phyloP scores from a whole-genome alignment of 1,284 basidiomycete species.

The Ganoderma meredithae region DNA sequence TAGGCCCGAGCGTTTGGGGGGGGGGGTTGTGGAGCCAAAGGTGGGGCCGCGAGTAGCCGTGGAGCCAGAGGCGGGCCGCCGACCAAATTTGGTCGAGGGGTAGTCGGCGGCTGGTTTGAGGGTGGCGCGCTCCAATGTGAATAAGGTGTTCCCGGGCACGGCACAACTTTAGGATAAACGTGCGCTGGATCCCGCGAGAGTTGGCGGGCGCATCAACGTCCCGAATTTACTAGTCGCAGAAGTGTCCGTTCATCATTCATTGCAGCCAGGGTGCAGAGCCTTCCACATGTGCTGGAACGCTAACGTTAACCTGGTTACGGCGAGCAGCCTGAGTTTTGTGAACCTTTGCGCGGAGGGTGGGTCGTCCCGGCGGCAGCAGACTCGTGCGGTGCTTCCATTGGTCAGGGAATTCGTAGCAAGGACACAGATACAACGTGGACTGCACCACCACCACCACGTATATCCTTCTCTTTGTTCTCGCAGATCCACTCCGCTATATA shows the following conservation, averaged over 20 bases:
- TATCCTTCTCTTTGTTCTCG: not conserved
- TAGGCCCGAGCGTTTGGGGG: no score
- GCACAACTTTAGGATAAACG: slow-evolving; percentile 27
- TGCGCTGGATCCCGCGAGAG: slow-evolving; percentile 4
- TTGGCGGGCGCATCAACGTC: not conserved
- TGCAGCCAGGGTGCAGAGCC: not conserved
- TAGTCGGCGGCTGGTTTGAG: no score
- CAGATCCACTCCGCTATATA: not conserved
- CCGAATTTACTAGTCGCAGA: not conserved
- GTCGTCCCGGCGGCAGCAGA: not conserved
- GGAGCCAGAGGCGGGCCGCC: no score
- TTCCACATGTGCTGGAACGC: not conserved
- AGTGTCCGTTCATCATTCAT: slow-evolving; percentile 6
- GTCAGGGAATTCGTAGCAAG: not conserved
- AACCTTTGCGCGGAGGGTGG: not conserved
- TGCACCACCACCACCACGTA: no score
- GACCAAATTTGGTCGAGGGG: no score
- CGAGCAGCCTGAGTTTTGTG: not conserved
- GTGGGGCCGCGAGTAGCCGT: no score
- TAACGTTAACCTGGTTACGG: not conserved
- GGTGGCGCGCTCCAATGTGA: no score
- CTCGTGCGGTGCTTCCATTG: not conserved
- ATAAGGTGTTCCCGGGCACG: no score
- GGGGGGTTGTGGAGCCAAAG: no score
- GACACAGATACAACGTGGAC: not conserved